These are phyloP conservation scores for Dendrobium officinale DNA, from an alignment of 106 monocot genomes.

Conservation along the genomic window DNA sequence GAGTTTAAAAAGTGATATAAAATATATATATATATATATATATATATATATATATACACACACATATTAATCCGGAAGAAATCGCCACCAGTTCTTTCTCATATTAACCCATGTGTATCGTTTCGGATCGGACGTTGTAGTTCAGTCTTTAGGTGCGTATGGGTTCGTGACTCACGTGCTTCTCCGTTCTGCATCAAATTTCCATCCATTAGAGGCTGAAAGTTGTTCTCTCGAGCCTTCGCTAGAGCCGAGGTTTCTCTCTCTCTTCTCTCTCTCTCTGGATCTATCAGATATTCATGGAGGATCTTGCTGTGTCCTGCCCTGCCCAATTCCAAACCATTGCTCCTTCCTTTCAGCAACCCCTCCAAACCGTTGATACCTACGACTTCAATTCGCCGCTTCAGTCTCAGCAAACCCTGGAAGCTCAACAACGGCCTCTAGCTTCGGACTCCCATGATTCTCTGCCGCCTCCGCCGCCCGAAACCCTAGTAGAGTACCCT, in stretches of 20 bases:
- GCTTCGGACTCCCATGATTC: background rate
- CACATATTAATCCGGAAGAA: too few species aligned
- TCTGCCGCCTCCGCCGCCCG: background rate
- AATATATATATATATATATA: too few species aligned
- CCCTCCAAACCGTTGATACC: conserved; percentile 14
- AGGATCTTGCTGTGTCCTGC: background rate
- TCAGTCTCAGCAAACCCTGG: conserved; percentile 9
- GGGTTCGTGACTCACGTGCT: too few species aligned
- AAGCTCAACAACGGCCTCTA: background rate
- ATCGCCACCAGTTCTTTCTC: too few species aligned
- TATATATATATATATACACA: too few species aligned
- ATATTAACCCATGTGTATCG: too few species aligned
- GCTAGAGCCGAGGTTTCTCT: background rate
- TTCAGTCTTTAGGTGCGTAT: too few species aligned
- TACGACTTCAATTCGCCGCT: background rate
- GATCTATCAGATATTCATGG: background rate
- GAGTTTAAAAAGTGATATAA: too few species aligned
- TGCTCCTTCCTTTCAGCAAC: conserved; percentile 1
- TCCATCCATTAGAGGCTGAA: too few species aligned
- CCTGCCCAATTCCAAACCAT: conserved; percentile 11
- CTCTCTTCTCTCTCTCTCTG: background rate
- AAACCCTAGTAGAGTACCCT: conserved; percentile 19
- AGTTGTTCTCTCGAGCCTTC: background rate
- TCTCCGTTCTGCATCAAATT: too few species aligned
- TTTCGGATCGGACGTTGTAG: too few species aligned